Evolutionary conservation across 352 stramenopile species (phyloP), one percentile per base, ranked within the genome.

Genomic region (Phytophthora pinifolia): DNA sequence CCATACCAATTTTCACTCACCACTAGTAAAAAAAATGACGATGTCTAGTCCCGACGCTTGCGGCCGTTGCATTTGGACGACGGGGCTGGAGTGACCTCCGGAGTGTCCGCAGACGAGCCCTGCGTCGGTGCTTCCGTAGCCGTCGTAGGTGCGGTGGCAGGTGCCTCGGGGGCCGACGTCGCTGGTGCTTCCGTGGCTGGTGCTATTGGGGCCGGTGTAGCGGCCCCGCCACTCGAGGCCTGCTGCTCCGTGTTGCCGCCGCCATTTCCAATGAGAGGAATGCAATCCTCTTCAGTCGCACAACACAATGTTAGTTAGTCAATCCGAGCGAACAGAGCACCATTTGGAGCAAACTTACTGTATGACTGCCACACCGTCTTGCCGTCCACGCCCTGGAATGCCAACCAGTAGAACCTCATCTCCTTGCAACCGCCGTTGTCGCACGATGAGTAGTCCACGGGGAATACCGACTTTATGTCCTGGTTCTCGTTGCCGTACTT

Each of bases 321-420:
- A 42, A 15, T 17, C 15, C 20, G 20, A 25, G 3, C 20, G 20
- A 25, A 25, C 20, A 25, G 20, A 25, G 20, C 20, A 25, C 20
- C 20, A 25, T 25, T 25, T 25, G 2, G 3, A 25, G 20, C 20
- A 27, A 35, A 43, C 50, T 50, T 59, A 59, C 50, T 72, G 58
- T 72, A 72, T 0, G 60, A 59, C 18, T 72, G 63, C 63, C 63
- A 72, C 46, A 64, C 47, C 6, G 58, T 66, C 45, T 67, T 47
- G 14, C 41, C 22, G 35, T 57, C 29, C 1, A 69, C 1, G 13
- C 60, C 60, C 42, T 72, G 63, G 53, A 72, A 64, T 3, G 63
- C 63, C 35, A 72, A 48, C 58, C 59, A 68, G 58, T 68, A 72
- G 49, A 72, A 72, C 7, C 63, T 58, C 58, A 67, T 55, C 36